These are phyloP conservation scores for Cutaneotrichosporon daszewskae DNA, from an alignment of 1,284 basidiomycete genomes.

Conservation along the genomic window DNA sequence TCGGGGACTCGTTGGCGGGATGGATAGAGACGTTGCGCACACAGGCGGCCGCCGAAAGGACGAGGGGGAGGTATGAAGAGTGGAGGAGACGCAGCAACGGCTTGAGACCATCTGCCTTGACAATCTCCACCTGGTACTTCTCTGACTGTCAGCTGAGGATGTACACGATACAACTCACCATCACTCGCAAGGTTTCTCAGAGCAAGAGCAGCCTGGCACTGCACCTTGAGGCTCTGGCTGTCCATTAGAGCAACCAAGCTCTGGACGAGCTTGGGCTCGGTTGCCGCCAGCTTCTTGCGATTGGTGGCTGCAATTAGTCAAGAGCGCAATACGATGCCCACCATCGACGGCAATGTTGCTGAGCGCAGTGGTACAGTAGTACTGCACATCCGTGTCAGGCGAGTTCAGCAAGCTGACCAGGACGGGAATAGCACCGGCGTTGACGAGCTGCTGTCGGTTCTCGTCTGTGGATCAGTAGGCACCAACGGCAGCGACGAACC, in stretches of 20 bases:
- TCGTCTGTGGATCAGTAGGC: conserved; percentile 62
- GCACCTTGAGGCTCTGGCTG: conserved; percentile 93
- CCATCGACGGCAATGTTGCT: conserved; percentile 98
- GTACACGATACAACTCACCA: conserved; percentile 54
- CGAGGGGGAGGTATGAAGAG: conserved; percentile 96
- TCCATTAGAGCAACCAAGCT: conserved; percentile 97
- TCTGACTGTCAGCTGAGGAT: conserved; percentile 54
- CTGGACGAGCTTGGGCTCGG: conserved; percentile 89
- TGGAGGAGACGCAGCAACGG: conserved; percentile 90
- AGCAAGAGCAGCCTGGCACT: conserved; percentile 96
- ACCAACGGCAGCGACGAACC: conserved; percentile 52
- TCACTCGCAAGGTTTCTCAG: conserved; percentile 95
- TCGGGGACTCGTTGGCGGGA: conserved; percentile 96
- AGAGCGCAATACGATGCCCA: conserved; percentile 36
- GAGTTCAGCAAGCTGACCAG: conserved; percentile 91
- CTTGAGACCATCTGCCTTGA: conserved; percentile 88
- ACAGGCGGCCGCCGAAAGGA: conserved; percentile 96
- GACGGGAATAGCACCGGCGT: conserved; percentile 96
- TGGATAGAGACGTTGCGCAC: conserved; percentile 99
- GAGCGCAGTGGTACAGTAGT: conserved; percentile 98
- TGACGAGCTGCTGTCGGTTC: conserved; percentile 97
- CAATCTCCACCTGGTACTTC: conserved; percentile 98
- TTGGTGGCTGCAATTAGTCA: conserved; percentile 61
- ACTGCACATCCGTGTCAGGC: conserved; percentile 98
- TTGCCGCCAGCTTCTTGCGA: conserved; percentile 90